Conservation (phyloP, 2,329 filamentous ascomycete genomes). For the Ascomycota sp. region DNA sequence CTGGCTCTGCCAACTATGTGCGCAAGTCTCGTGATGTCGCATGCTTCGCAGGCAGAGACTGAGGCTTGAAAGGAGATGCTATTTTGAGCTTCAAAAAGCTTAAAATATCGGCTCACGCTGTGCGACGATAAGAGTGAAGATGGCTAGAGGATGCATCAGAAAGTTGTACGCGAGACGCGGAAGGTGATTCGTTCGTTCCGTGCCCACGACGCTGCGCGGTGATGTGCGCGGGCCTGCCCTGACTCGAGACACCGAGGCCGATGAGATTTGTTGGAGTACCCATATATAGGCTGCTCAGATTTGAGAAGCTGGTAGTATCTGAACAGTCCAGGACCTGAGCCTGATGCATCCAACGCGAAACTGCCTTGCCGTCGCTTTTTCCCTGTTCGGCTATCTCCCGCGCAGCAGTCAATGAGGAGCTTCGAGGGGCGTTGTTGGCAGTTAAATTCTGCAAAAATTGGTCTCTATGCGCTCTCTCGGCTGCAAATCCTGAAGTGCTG, state of each 20-base stretch:
- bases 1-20: no score
- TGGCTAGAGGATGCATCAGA: no score
- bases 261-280: constrained; percentile 19
- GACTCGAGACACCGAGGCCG: constrained; percentile 1
- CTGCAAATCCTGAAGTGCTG: constrained; percentile 1
- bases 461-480: constrained; percentile 13
- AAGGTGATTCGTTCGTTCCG: no score
- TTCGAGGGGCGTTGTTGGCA: constrained; percentile 8
- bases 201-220: no score
- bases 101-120: no score
- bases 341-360: constrained; percentile 5
- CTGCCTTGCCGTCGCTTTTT: constrained; percentile 4
- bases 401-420: constrained; percentile 10
- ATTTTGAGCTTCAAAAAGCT: no score
- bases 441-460: constrained; percentile 16
- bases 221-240: background rate
- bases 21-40: no score
- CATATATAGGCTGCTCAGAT: constrained; percentile 28
- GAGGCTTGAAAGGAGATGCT: no score
- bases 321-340: constrained; percentile 1
- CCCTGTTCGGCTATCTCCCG: constrained; percentile 6
- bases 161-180: no score
- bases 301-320: constrained; percentile 19
- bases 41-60: no score
- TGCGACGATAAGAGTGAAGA: no score